A percentile compares a stretch with the other conserved stretches of the same genome.
Conservation (phyloP, 768 basidiomycete species). For the Termitomyces sp. region DNA sequence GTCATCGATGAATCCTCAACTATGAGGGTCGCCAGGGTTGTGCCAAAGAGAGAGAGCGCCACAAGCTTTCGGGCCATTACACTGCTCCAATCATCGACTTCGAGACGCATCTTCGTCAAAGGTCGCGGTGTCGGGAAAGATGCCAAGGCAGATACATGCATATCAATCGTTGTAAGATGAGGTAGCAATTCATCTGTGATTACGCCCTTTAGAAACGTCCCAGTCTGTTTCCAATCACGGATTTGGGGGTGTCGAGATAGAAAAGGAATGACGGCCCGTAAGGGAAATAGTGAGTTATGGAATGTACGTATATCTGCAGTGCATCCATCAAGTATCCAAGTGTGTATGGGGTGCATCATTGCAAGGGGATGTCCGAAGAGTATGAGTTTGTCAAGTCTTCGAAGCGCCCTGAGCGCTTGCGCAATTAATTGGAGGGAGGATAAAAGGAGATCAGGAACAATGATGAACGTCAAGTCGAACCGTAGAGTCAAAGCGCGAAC, state of each 20-base stretch:
- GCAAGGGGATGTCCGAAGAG: conserved; percentile 14
- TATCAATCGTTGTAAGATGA: conserved; percentile 11
- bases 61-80: conserved; percentile 1
- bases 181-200: conserved; percentile 10
- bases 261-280: conserved; percentile 13
- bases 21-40: conserved; percentile 6
- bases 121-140: conserved; percentile 9
- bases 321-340: conserved; percentile 18
- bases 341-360: conserved; percentile 17
- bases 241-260: conserved; percentile 9
- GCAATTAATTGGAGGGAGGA: conserved; percentile 12
- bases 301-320: conserved; percentile 10
- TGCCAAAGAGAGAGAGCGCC: conserved; percentile 8
- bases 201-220: neutral
- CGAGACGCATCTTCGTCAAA: conserved; percentile 7
- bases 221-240: conserved; percentile 14
- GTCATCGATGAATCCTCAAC: conserved; percentile 7
- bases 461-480: conserved; percentile 15
- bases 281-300: conserved; percentile 15
- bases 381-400: conserved; percentile 10
- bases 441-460: conserved; percentile 14
- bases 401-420: conserved; percentile 10
- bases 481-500: conserved; percentile 13
- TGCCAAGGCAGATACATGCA: conserved; percentile 8
- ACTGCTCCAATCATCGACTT: conserved; percentile 3